phyloP scores from a whole-genome alignment of 2,329 filamentous ascomycete species.

The Calonectria henricotiae region DNA sequence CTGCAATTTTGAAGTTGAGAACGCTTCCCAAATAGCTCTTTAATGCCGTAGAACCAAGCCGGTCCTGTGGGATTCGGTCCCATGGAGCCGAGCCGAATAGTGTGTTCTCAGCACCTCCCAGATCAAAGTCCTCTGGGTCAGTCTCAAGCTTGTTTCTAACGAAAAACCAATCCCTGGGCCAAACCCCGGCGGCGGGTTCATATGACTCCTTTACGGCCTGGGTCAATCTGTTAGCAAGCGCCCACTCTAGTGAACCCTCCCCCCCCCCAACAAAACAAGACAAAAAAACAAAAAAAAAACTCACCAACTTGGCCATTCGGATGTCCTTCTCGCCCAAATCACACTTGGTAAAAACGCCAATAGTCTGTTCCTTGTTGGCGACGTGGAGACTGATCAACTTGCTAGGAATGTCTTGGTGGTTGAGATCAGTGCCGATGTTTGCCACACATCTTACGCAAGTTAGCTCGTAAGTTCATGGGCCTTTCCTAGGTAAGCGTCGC shows the following conservation, averaged over 20 bases:
- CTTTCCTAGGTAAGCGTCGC: background rate
- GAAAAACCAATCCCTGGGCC: conserved; percentile 56
- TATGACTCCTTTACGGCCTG: conserved; percentile 37
- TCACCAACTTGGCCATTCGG: conserved; percentile 27
- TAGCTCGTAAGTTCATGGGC: background rate
- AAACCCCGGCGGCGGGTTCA: background rate
- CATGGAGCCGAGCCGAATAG: conserved; percentile 54
- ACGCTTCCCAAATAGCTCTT: conserved; percentile 53
- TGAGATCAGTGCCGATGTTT: conserved; percentile 54
- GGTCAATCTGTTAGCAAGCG: conserved; percentile 17
- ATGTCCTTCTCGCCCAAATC: conserved; percentile 49
- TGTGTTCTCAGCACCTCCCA: conserved; percentile 49
- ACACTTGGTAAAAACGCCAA: conserved; percentile 61
- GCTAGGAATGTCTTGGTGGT: conserved; percentile 53
- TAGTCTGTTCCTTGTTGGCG: conserved; percentile 50
- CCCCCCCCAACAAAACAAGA: no score
- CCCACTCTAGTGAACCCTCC: no score
- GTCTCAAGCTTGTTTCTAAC: conserved; percentile 56
- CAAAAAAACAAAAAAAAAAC: background rate
- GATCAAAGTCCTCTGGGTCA: conserved; percentile 49
- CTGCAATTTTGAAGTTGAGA: conserved; percentile 57
- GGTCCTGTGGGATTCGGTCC: conserved; percentile 46
- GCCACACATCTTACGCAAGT: conserved; percentile 54
- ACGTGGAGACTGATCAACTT: conserved; percentile 51
- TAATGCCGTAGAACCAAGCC: conserved; percentile 54